A percentile compares a stretch with the other conserved stretches of the same genome.
Evolutionary conservation across 2,329 filamentous ascomycete species (phyloP).

Genomic region (Sphaceloma murrayae): DNA sequence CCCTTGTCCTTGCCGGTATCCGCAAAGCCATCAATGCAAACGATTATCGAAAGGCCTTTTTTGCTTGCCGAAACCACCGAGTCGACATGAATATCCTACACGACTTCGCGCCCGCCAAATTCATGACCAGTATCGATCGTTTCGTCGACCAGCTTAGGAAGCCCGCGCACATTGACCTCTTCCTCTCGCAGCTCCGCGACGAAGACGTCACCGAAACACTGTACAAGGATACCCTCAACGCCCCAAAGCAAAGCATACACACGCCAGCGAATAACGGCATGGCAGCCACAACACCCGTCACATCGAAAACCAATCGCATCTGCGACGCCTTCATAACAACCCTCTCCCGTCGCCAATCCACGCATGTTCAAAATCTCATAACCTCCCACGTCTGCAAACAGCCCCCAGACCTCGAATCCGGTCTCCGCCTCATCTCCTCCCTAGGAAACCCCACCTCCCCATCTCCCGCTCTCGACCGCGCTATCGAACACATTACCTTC

Average conservation of each 20-base stretch:
- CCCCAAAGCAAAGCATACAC: slow-evolving; percentile 24
- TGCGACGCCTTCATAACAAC: slow-evolving; percentile 73
- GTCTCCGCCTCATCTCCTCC: slow-evolving; percentile 66
- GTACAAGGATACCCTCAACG: slow-evolving; percentile 74
- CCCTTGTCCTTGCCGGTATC: slow-evolving; percentile 85
- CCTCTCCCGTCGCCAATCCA: slow-evolving; percentile 52
- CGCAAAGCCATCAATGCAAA: slow-evolving; percentile 68
- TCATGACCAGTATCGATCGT: slow-evolving; percentile 62
- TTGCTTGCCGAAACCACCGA: slow-evolving; percentile 80
- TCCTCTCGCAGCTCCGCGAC: slow-evolving; percentile 75
- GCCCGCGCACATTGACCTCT: slow-evolving; percentile 75
- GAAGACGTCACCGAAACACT: slow-evolving; percentile 91
- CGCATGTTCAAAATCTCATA: slow-evolving; percentile 78
- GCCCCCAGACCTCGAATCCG: slow-evolving; percentile 81
- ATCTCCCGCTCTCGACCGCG: slow-evolving; percentile 67
- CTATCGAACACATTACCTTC: slow-evolving; percentile 96
- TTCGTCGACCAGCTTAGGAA: slow-evolving; percentile 82
- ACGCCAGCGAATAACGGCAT: background rate
- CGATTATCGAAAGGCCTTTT: slow-evolving; percentile 75
- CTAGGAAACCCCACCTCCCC: slow-evolving; percentile 51
- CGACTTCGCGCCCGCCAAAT: slow-evolving; percentile 81
- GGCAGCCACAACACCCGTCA: slow-evolving; percentile 22
- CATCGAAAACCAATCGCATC: slow-evolving; percentile 70
- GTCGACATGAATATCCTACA: slow-evolving; percentile 98
- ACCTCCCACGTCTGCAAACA: slow-evolving; percentile 91